These are phyloP conservation scores for Kluyveromyces lactis DNA, from an alignment of 805 yeast species.

Conservation along the genomic window DNA sequence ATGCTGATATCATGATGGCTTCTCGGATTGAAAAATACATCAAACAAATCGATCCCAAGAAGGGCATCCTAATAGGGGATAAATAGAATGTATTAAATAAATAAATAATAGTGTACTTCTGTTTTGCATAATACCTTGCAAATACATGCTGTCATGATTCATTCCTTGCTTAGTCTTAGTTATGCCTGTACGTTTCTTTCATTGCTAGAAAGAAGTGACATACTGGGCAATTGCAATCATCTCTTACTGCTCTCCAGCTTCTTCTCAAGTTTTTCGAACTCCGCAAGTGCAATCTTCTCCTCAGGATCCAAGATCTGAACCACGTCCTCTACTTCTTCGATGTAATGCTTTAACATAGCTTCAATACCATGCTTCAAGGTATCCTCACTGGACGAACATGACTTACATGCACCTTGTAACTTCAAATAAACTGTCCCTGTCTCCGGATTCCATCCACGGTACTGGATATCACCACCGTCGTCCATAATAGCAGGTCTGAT, in stretches of 20 bases:
- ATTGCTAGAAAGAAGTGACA: too few species aligned
- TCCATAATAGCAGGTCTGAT: conserved; percentile 97
- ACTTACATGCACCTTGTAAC: conserved; percentile 91
- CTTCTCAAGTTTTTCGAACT: conserved; percentile 77
- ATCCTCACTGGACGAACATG: conserved; percentile 85
- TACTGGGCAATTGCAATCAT: too few species aligned
- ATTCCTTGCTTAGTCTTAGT: too few species aligned
- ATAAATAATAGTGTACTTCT: neutral
- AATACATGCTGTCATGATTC: too few species aligned
- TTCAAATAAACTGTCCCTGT: conserved; percentile 83
- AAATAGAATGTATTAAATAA: too few species aligned
- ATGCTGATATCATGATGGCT: conserved; percentile 53
- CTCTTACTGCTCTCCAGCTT: conserved; percentile 29
- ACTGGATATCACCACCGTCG: conserved; percentile 96
- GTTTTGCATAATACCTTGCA: too few species aligned
- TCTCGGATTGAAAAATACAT: conserved; percentile 34
- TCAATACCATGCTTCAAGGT: conserved; percentile 94
- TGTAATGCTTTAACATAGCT: conserved; percentile 93
- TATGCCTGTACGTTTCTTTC: too few species aligned
- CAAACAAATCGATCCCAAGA: conserved; percentile 2
- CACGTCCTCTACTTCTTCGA: conserved; percentile 88
- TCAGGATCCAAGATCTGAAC: conserved; percentile 82
- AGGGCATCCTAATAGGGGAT: too few species aligned
- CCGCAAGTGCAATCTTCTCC: conserved; percentile 62
- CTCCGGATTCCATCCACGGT: conserved; percentile 74